phyloP scores from a whole-genome alignment of 257 asterid genomes.

The Sherardia arvensis region DNA sequence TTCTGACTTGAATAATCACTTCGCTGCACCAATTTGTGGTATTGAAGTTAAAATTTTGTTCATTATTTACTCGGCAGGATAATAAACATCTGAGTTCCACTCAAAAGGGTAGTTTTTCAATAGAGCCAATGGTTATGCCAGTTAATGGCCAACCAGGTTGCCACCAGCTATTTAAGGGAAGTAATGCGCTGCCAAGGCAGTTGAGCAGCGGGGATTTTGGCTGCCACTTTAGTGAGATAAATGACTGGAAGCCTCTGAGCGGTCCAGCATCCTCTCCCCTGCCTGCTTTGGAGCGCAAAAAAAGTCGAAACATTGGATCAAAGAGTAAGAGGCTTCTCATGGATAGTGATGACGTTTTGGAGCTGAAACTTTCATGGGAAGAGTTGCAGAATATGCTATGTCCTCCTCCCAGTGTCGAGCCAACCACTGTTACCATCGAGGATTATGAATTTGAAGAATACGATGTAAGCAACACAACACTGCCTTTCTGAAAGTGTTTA shows the following conservation, averaged over 20 bases:
- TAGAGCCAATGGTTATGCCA: constrained; percentile 54
- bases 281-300: constrained; percentile 58
- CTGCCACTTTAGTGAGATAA: constrained; percentile 35
- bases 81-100: constrained; percentile 34
- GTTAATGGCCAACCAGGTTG: constrained; percentile 60
- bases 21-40: not conserved
- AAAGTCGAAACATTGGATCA: constrained; percentile 71
- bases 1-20: not conserved
- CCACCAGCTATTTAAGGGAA: constrained; percentile 60
- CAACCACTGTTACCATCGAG: constrained; percentile 55
- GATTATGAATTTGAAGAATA: constrained; percentile 85
- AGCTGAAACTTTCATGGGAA: constrained; percentile 87
- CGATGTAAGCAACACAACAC: constrained; percentile 44
- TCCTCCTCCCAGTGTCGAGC: constrained; percentile 54
- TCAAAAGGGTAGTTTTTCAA: constrained; percentile 38
- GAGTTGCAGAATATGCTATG: constrained; percentile 90
- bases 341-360: constrained; percentile 70
- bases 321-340: constrained; percentile 79
- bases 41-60: constrained; percentile 7
- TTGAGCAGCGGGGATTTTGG: constrained; percentile 29
- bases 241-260: constrained; percentile 34
- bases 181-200: constrained; percentile 41
- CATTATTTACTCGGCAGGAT: constrained; percentile 41
- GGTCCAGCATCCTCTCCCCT: constrained; percentile 30
- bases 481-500: not conserved